Percentiles rank a stretch among this genome's conserved stretches.
phyloP scores from a whole-genome alignment of 129 eudicot species.

The Flaveria linearis region DNA sequence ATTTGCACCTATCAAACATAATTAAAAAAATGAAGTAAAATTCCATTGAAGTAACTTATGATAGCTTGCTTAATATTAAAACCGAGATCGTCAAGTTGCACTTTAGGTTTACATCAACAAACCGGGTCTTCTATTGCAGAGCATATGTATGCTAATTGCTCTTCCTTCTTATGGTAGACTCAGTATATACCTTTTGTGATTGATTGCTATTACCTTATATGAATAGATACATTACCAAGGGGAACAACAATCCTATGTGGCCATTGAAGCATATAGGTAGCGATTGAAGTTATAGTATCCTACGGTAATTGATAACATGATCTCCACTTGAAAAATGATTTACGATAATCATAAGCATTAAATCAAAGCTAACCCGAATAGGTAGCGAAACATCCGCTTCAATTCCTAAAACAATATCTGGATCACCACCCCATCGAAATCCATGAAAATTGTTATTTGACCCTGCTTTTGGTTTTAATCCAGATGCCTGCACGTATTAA shows the following conservation, averaged over 20 bases:
- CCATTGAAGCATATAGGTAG: slow-evolving; percentile 92
- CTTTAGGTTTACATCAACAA: too few relatives aligned
- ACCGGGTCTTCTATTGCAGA: too few relatives aligned
- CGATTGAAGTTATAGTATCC: slow-evolving; percentile 84
- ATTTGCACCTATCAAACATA: too few relatives aligned
- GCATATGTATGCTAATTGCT: too few relatives aligned
- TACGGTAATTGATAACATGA: slow-evolving; percentile 32
- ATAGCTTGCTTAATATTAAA: too few relatives aligned
- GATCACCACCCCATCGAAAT: slow-evolving; percentile 99
- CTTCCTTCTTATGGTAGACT: too few relatives aligned
- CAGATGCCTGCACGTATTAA: slow-evolving; percentile 63
- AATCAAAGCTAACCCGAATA: slow-evolving; percentile 66
- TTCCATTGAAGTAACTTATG: too few relatives aligned
- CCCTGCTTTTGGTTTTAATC: slow-evolving; percentile 86
- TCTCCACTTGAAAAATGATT: not conserved
- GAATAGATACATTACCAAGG: slow-evolving; percentile 81
- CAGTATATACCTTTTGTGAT: not conserved
- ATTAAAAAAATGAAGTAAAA: too few relatives aligned
- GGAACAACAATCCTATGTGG: slow-evolving; percentile 99
- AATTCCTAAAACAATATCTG: slow-evolving; percentile 62
- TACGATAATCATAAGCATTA: not conserved
- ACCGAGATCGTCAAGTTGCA: too few relatives aligned
- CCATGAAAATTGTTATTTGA: slow-evolving; percentile 92
- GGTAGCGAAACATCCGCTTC: slow-evolving; percentile 82
- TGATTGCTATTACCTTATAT: slow-evolving; percentile 54